phyloP scores from a whole-genome alignment of 2,329 filamentous ascomycete genomes.

The Chaetomium strumarium region DNA sequence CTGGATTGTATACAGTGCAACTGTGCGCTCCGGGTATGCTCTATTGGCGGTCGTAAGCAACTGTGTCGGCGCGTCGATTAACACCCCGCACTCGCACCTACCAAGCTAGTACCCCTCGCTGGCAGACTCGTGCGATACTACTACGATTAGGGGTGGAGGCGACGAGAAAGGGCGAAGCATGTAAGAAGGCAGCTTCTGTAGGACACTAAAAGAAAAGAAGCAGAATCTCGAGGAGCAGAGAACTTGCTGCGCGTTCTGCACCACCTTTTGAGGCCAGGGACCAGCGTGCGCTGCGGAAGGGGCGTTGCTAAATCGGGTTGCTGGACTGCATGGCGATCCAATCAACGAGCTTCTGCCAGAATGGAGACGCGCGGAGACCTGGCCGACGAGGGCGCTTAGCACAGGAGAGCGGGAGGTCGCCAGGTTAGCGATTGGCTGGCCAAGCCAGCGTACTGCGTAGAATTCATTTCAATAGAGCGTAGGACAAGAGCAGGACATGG shows the following conservation, averaged over 20 bases:
- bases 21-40: background rate
- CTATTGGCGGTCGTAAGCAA: constrained; percentile 1
- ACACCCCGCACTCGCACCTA: constrained; percentile 17
- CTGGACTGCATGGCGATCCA: constrained; percentile 5
- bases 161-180: background rate
- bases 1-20: background rate
- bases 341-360: constrained; percentile 11
- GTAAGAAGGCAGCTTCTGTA: background rate
- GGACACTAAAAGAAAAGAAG: background rate
- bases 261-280: constrained; percentile 11
- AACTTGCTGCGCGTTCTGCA: background rate
- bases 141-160: background rate
- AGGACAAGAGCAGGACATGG: no score
- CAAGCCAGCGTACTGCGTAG: constrained; percentile 5
- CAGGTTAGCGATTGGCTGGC: constrained; percentile 20
- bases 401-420: constrained; percentile 1
- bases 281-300: constrained; percentile 4
- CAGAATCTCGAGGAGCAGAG: background rate
- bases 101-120: constrained; percentile 7
- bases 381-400: constrained; percentile 23
- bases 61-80: background rate
- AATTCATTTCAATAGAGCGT: background rate
- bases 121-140: background rate
- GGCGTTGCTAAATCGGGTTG: constrained; percentile 19
- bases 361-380: constrained; percentile 16